Evolutionary conservation across 2,329 filamentous ascomycete species (phyloP).

Genomic region (Pseudopyrenochaeta lycopersici): DNA sequence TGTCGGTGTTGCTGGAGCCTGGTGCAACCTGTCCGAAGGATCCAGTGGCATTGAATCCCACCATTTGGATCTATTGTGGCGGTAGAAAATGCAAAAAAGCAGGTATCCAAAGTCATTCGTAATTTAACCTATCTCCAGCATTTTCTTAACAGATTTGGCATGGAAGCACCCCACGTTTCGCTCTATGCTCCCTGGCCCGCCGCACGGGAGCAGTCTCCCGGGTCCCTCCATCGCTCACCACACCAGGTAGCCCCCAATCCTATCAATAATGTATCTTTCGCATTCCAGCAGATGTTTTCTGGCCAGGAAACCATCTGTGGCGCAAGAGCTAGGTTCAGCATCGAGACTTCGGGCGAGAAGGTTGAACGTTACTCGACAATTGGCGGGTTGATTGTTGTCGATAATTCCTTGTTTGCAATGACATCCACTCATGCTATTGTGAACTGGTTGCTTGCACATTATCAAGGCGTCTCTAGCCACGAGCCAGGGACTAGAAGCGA

Average conservation of each 20-base stretch:
- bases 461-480: neutral
- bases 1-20: neutral
- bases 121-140: conserved; percentile 3
- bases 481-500: neutral
- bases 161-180: conserved; percentile 1
- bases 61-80: conserved; percentile 16
- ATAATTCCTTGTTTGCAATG: conserved; percentile 1
- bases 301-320: neutral
- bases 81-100: conserved; percentile 10
- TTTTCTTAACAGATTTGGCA: conserved; percentile 1
- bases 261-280: neutral
- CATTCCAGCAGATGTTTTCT: neutral
- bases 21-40: neutral
- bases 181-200: conserved; percentile 9
- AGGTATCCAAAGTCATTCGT: neutral
- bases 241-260: too few species aligned
- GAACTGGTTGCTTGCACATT: neutral
- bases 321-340: neutral
- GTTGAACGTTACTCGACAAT: neutral
- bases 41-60: conserved; percentile 7
- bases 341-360: neutral
- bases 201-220: neutral
- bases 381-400: conserved; percentile 7
- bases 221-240: too few species aligned
- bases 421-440: conserved; percentile 11